Evolutionary conservation across 2,329 filamentous ascomycete genomes (phyloP).

Genomic region (Phyllosticta citrichinensis): DNA sequence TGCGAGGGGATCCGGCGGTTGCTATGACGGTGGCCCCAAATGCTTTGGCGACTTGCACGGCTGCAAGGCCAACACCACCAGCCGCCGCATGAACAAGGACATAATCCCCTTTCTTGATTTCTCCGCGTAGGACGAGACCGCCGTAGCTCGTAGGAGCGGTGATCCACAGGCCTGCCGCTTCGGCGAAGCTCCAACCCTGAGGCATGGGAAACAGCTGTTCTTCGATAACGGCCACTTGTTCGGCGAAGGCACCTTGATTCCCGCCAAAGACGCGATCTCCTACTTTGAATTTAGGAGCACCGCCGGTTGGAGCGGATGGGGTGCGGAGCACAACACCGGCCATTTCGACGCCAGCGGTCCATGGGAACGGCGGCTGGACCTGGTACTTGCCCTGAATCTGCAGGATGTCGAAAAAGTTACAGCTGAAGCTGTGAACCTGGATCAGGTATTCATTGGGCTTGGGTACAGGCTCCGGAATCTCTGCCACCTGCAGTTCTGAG

Average conservation of each 20-base stretch:
- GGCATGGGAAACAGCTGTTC: conserved; percentile 62
- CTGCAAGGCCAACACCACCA: conserved; percentile 81
- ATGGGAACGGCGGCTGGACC: conserved; percentile 77
- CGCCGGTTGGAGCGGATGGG: conserved; percentile 41
- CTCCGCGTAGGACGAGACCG: conserved; percentile 67
- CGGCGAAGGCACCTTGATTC: conserved; percentile 76
- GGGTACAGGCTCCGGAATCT: conserved; percentile 65
- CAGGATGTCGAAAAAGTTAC: conserved; percentile 95
- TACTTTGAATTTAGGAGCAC: conserved; percentile 54
- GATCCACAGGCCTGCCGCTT: conserved; percentile 82
- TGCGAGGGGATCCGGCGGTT: conserved; percentile 71
- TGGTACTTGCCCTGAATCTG: conserved; percentile 96
- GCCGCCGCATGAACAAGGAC: conserved; percentile 89
- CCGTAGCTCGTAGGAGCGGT: conserved; percentile 87
- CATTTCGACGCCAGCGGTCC: conserved; percentile 82
- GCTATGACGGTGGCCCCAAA: conserved; percentile 88
- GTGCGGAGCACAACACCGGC: conserved; percentile 63
- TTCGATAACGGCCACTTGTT: conserved; percentile 60
- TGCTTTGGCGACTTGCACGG: conserved; percentile 89
- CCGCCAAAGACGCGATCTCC: conserved; percentile 84
- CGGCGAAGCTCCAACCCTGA: conserved; percentile 68
- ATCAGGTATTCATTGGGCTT: conserved; percentile 71
- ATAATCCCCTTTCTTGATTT: conserved; percentile 65
- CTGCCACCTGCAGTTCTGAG: conserved; percentile 61
- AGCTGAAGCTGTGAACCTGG: conserved; percentile 73